These are phyloP conservation scores for Pseudogymnoascus sp. DNA, from an alignment of 2,329 filamentous ascomycete genomes.

Conservation along the genomic window DNA sequence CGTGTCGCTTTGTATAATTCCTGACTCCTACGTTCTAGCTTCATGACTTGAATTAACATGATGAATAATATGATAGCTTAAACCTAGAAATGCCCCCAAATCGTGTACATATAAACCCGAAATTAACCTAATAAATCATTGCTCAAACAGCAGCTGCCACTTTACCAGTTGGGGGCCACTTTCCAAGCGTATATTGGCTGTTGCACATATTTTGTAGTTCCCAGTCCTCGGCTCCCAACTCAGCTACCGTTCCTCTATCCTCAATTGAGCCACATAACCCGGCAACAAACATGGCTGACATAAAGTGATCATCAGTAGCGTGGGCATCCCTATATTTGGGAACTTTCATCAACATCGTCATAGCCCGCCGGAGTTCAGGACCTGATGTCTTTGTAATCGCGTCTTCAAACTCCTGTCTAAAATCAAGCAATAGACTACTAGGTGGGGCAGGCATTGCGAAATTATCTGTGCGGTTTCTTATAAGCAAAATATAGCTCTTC, in stretches of 20 bases:
- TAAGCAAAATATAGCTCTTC: neutral
- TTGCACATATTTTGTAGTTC: constrained; percentile 59
- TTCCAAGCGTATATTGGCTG: constrained; percentile 47
- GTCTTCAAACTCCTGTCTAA: constrained; percentile 56
- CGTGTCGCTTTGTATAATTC: neutral
- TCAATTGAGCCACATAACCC: constrained; percentile 43
- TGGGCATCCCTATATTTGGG: constrained; percentile 57
- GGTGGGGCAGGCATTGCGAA: constrained; percentile 52
- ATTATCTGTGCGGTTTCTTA: constrained; percentile 38
- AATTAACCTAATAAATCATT: neutral
- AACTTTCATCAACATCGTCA: constrained; percentile 60
- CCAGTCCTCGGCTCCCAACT: constrained; percentile 53
- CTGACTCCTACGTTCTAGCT: neutral
- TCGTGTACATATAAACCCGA: neutral
- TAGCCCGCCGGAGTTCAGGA: constrained; percentile 42
- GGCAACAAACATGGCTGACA: constrained; percentile 54
- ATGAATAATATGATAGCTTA: neutral
- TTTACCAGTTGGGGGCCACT: constrained; percentile 20
- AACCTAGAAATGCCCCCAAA: neutral
- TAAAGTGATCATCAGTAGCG: constrained; percentile 62
- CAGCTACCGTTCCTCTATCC: constrained; percentile 34
- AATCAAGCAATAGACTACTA: constrained; percentile 54
- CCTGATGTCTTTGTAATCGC: constrained; percentile 46
- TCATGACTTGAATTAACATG: neutral
- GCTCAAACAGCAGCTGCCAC: neutral